Base-by-base conservation (phyloP, 441 rosid species). In the Populus tomentosa region DNA sequence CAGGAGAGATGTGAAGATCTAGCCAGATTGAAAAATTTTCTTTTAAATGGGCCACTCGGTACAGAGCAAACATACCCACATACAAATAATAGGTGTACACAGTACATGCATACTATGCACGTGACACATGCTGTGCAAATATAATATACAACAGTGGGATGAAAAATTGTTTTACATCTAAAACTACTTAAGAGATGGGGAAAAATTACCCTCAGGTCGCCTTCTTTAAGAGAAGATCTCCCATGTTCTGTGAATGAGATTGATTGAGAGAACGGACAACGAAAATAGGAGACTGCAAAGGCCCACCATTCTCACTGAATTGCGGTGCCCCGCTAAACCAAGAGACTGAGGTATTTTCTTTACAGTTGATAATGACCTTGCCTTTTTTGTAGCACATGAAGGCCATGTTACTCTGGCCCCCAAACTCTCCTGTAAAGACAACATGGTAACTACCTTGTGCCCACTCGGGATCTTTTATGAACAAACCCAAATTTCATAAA, bases 401-500 rank as follows among this genome's bases (percentile, higher is more conserved):
- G 86, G 84, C 98, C 96, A 91, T 89, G 97, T 92, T 90, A 94
- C 97, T 83, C 82, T 85, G 87, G 90, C 89, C 85, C 78, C 85
- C 84, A 61, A 28, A 36, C 46, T 56, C 75, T 69, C 81, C 81
- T 61, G 84, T 81, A 76, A 78, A 67, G 84, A 83, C 87, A 85
- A 74, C 77, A 24, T 64, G 67, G 26, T 72, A 11, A 42, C 53
- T 42, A 13, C 53, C 53, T 42, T 4, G 53, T 10, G 30, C 50
- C 75, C 38, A 42, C 33, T 42, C n/a, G 35, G 14, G 11, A 56
- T 78, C 65, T 36, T 18, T 66, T 67, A 66, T 26, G 30, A 40
- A 33, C 26, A 69, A 30, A 67, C 11, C 40, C 14, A 30, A 2
- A 13, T 20, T 42, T 69, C 36, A n/a, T 63, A 64, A 38, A 32